These are phyloP conservation scores for Herpetomonas muscarum DNA, from an alignment of 208 protist species.

Conservation along the genomic window DNA sequence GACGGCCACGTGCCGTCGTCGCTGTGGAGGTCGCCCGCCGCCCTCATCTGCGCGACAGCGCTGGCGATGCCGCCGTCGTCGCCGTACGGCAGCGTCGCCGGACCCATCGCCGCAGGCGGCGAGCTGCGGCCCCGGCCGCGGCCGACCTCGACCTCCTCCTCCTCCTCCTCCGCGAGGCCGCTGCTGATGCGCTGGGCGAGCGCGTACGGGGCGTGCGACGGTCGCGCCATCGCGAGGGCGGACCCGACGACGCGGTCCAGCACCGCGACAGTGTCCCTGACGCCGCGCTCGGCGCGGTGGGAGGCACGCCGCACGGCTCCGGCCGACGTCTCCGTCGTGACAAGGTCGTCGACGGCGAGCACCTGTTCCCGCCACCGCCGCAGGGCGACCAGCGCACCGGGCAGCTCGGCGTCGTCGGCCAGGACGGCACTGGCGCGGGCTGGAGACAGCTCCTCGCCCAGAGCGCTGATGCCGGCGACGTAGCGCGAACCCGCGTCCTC, in stretches of 20 bases:
- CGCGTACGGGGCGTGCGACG: neutral
- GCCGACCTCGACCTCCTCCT: no score
- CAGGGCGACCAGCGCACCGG: neutral
- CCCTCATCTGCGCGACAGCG: no score
- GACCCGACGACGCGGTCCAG: neutral
- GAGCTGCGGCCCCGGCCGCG: no score
- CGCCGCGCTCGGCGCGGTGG: neutral
- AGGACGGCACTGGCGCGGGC: neutral
- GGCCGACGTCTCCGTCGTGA: no score
- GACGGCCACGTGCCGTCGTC: no score
- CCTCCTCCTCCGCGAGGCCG: no score
- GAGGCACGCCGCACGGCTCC: neutral
- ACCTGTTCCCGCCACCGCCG: constrained; percentile 15
- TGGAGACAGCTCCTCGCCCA: constrained; percentile 22
- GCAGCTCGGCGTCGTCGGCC: neutral
- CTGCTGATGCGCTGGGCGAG: neutral
- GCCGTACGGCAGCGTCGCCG: no score
- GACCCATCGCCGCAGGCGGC: no score
- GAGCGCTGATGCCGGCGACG: constrained; percentile 22
- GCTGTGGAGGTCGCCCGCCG: no score
- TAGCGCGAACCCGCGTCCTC: constrained; percentile 35
- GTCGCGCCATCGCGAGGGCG: neutral
- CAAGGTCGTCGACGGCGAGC: constrained; percentile 15
- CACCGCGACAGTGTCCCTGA: neutral
- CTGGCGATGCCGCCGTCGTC: no score